Evolutionary conservation across 108 stramenopile genomes (phyloP).

Genomic region (Cyclotella atomus): DNA sequence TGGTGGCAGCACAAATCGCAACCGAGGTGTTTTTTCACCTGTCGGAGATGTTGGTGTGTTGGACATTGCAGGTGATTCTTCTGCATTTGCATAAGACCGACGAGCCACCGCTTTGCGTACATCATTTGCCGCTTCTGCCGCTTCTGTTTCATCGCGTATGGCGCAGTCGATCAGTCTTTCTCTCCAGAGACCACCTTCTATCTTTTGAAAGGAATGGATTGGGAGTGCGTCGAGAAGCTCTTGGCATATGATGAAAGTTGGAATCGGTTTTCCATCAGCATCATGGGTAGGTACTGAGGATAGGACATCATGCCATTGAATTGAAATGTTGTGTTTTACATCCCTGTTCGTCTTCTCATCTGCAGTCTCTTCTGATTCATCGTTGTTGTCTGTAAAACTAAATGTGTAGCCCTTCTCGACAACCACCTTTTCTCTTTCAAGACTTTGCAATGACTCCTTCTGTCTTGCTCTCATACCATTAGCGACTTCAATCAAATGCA

Average conservation of each 20-base stretch:
- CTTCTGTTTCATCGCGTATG: constrained; percentile 46
- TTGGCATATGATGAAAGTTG: constrained; percentile 83
- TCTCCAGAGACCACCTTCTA: constrained; percentile 88
- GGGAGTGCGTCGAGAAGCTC: constrained; percentile 97
- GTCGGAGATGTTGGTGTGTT: neutral
- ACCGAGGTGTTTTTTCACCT: constrained; percentile 57
- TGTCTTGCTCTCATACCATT: constrained; percentile 76
- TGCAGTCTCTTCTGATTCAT: constrained; percentile 12
- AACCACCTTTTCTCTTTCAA: constrained; percentile 20
- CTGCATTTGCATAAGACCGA: constrained; percentile 28
- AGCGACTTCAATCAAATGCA: constrained; percentile 94
- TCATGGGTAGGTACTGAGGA: constrained; percentile 54
- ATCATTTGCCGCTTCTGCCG: constrained; percentile 21
- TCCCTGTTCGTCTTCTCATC: neutral
- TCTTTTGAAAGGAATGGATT: constrained; percentile 91
- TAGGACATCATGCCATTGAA: constrained; percentile 81
- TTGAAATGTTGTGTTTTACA: constrained; percentile 38
- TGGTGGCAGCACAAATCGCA: constrained; percentile 85
- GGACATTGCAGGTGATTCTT: neutral
- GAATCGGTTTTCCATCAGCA: constrained; percentile 49
- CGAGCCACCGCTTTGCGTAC: constrained; percentile 27
- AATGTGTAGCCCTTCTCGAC: constrained; percentile 39
- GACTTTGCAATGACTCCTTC: constrained; percentile 63
- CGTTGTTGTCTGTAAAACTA: constrained; percentile 23
- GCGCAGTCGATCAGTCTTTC: constrained; percentile 94